Evolutionary conservation across 257 asterid genomes (phyloP).

Genomic region (Solanum phureja): DNA sequence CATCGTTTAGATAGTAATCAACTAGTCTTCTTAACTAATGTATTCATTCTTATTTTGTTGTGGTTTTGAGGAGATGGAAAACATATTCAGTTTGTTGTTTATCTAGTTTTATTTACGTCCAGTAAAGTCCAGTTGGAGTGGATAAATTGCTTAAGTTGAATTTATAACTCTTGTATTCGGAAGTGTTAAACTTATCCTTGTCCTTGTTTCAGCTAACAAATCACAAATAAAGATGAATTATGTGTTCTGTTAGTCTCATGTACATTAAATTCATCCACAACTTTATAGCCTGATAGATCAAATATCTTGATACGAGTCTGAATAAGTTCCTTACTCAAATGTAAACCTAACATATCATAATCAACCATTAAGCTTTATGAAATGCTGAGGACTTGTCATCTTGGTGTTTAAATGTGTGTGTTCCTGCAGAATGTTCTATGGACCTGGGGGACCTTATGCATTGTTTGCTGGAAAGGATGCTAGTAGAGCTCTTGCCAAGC

Average conservation of each 20-base stretch:
- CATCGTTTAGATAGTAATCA: neutral
- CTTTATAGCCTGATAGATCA: neutral
- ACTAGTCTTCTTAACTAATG: neutral
- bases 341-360: neutral
- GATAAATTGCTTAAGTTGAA: neutral
- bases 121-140: neutral
- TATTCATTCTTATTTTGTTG: neutral
- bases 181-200: neutral
- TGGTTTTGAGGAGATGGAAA: neutral
- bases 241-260: neutral
- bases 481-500: constrained; percentile 90
- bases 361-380: neutral
- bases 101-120: neutral
- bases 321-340: neutral
- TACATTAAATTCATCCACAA: neutral
- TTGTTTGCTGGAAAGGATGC: constrained; percentile 94
- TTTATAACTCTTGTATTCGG: neutral
- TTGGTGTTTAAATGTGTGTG: neutral
- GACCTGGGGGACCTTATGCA: constrained; percentile 94
- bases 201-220: neutral
- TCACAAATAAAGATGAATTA: neutral
- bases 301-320: neutral
- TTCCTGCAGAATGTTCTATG: constrained; percentile 57
- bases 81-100: neutral
- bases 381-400: neutral